Base-by-base conservation (phyloP, 108 stramenopile species). In the Discostella stelligeroides region DNA sequence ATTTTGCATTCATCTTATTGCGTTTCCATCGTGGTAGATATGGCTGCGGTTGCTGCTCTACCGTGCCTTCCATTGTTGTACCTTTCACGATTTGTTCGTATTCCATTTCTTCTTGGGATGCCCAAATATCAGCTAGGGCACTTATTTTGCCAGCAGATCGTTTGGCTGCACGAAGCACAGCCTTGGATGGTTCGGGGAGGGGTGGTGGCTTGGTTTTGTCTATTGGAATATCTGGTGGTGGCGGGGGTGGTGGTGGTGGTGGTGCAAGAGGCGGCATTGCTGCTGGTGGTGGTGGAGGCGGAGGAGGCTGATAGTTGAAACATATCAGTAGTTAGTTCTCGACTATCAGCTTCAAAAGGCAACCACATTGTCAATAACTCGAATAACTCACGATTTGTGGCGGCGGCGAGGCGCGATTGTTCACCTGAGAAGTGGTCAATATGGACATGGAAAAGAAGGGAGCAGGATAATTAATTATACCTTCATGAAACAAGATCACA, bases 81-180 rank as follows among this genome's bases (percentile, higher is more conserved):
- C 54, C 50, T 50, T 63, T 70, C 25, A 76, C 39, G 23, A 45
- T 53, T 63, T 54, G 41, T 63, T 90, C 90, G 61, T 89, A 91
- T 15, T 86, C 76, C 56, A 94, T 84, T 79, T 94, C 93, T 66
- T 94, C 93, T 14, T 58, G 74, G 7, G 89, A 88, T 18, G 93
- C 93, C 93, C 93, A 94, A 76, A 94, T 88, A 66, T 94, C 93
- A 5, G 76, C 87, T 12, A 62, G 21, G 56, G 43, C 34, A 56
- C 67, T 74, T 40, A 40, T 72, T 67, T 77, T 79, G 58, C 43
- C 66, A 55, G 39, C 54, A 4, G 30, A 62, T 38, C 68, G 73
- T 40, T 73, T 73, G 25, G 67, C 57, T 20, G 68, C 63, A 24
- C 88, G 80, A 62, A 83, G 53, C 7, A 90, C 91, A 21, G 92